These are phyloP conservation scores for Juglanconis sp. DNA, from an alignment of 2,329 filamentous ascomycete species.

Conservation along the genomic window DNA sequence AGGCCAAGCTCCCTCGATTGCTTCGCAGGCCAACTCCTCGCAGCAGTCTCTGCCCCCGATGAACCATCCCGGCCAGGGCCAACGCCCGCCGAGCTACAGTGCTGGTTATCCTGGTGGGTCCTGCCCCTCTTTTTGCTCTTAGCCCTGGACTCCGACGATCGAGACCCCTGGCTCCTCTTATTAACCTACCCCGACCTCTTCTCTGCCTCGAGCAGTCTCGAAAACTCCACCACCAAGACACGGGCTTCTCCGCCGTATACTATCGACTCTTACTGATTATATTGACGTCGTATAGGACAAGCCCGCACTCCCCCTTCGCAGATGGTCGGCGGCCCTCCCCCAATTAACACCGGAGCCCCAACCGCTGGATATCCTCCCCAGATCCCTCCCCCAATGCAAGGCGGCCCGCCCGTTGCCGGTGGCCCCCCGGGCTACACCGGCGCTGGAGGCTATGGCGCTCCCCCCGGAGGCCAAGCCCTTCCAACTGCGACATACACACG, in stretches of 20 bases:
- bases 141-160: not conserved
- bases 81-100: slow-evolving; percentile 62
- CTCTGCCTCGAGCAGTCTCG: slow-evolving; percentile 48
- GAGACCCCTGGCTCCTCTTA: slow-evolving; percentile 7
- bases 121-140: slow-evolving; percentile 6
- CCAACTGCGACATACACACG: slow-evolving; percentile 40
- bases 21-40: slow-evolving; percentile 38
- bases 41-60: slow-evolving; percentile 54
- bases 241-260: not conserved
- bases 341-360: slow-evolving; percentile 63
- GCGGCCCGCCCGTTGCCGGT: slow-evolving; percentile 38
- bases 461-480: slow-evolving; percentile 26
- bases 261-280: not conserved
- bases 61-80: slow-evolving; percentile 59
- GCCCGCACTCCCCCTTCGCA: slow-evolving; percentile 56
- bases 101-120: slow-evolving; percentile 33
- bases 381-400: slow-evolving; percentile 38
- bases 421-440: slow-evolving; percentile 46
- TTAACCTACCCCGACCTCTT: slow-evolving; percentile 32
- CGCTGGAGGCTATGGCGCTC: slow-evolving; percentile 43
- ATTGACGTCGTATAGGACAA: slow-evolving; percentile 29
- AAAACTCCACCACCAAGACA: slow-evolving; percentile 47
- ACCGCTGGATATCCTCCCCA: slow-evolving; percentile 56
- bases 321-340: slow-evolving; percentile 62
- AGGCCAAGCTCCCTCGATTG: slow-evolving; percentile 42